phyloP scores from a whole-genome alignment of 192 early-diverging fungal species.

The Backusella liffmaniae region DNA sequence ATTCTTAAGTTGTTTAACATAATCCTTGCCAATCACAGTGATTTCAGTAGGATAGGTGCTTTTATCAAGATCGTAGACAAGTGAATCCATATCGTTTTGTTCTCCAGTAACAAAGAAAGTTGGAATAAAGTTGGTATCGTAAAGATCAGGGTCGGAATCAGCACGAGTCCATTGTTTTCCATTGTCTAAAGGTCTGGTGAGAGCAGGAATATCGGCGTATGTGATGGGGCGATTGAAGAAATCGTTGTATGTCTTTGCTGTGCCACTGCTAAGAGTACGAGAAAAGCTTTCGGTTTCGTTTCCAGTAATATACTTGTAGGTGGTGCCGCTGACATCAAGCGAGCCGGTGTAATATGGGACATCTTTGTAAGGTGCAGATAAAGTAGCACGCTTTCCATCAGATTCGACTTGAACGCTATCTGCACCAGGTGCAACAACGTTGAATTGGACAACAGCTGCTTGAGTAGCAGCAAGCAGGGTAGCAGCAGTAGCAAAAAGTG shows the following conservation, averaged over 20 bases:
- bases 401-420: constrained; percentile 33
- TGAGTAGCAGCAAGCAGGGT: constrained; percentile 19
- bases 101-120: constrained; percentile 41
- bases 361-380: constrained; percentile 28
- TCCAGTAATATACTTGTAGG: constrained; percentile 40
- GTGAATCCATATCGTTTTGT: constrained; percentile 20
- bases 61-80: constrained; percentile 22
- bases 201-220: constrained; percentile 44
- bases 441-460: constrained; percentile 37
- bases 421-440: constrained; percentile 38
- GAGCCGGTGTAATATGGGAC: constrained; percentile 37
- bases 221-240: constrained; percentile 40
- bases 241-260: constrained; percentile 37
- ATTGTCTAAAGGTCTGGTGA: constrained; percentile 37
- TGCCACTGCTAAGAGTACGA: constrained; percentile 23
- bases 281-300: constrained; percentile 31
- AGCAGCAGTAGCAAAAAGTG: constrained; percentile 6
- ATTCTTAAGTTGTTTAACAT: constrained; percentile 35
- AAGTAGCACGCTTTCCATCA: constrained; percentile 22
- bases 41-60: constrained; percentile 22
- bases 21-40: constrained; percentile 39
- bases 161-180: constrained; percentile 26
- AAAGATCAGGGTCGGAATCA: constrained; percentile 20
- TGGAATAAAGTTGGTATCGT: constrained; percentile 46
- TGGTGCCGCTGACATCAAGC: constrained; percentile 22